phyloP scores from a whole-genome alignment of 495 filamentous ascomycete genomes.

The Aspergillus avenaceus region DNA sequence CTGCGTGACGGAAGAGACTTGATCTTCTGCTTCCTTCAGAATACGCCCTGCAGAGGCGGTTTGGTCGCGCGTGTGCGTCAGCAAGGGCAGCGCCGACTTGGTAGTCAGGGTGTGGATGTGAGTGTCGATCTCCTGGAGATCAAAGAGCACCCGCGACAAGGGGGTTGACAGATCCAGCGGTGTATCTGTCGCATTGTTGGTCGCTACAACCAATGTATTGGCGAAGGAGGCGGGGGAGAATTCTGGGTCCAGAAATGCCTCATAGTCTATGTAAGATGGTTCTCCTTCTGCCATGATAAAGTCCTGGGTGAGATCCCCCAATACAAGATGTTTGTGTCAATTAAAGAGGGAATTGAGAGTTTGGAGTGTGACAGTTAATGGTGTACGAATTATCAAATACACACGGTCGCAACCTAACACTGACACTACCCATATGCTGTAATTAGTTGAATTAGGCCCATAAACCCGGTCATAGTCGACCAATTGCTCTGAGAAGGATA shows the following conservation, averaged over 20 bases:
- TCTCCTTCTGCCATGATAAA: slow-evolving; percentile 36
- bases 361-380: background rate
- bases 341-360: background rate
- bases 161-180: slow-evolving; percentile 91
- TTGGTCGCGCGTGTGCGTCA: slow-evolving; percentile 71
- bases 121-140: slow-evolving; percentile 94
- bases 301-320: background rate
- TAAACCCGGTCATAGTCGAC: background rate
- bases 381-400: slow-evolving; percentile 3
- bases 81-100: slow-evolving; percentile 75
- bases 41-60: slow-evolving; percentile 64
- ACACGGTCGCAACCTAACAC: background rate
- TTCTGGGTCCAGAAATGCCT: slow-evolving; percentile 77
- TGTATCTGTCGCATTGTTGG: slow-evolving; percentile 88
- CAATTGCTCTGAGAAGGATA: background rate
- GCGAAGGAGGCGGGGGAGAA: slow-evolving; percentile 82
- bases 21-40: slow-evolving; percentile 66
- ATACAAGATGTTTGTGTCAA: too few species aligned
- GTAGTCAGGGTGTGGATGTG: slow-evolving; percentile 90
- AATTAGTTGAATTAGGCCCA: background rate
- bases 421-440: background rate
- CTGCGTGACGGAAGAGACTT: slow-evolving; percentile 73
- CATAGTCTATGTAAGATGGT: slow-evolving; percentile 94
- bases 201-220: slow-evolving; percentile 79
- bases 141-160: slow-evolving; percentile 89